Conservation (phyloP, 164 flowering plant genomes). For the Akebia trifoliata region DNA sequence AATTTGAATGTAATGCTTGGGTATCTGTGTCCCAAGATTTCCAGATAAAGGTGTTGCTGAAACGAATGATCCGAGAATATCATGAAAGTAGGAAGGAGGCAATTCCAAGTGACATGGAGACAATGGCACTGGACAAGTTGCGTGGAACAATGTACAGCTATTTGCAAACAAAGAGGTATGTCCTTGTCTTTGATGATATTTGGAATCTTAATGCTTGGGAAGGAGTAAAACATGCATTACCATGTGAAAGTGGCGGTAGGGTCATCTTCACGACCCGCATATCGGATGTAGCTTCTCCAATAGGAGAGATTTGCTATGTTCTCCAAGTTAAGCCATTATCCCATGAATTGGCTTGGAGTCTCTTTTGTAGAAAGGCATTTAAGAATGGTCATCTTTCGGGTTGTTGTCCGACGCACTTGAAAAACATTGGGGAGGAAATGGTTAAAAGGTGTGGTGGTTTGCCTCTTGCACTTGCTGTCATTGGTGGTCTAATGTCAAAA, state of each 20-base stretch:
- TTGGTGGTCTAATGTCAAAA: conserved; percentile 9
- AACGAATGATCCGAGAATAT: conserved; percentile 4
- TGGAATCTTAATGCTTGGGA: conserved; percentile 17
- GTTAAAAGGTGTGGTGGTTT: conserved; percentile 7
- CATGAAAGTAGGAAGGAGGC: conserved; percentile 7
- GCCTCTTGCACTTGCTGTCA: neutral
- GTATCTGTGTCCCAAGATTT: conserved; percentile 13
- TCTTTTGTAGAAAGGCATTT: conserved; percentile 9
- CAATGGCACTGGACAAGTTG: conserved; percentile 5
- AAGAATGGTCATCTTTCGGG: neutral
- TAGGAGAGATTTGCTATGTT: no score
- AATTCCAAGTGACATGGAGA: conserved; percentile 7
- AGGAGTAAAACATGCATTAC: conserved; percentile 14
- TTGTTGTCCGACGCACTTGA: conserved; percentile 7
- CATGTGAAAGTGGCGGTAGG: conserved; percentile 10
- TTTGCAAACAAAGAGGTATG: conserved; percentile 14
- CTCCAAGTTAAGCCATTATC: neutral
- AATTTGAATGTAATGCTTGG: conserved; percentile 19
- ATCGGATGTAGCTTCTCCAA: neutral
- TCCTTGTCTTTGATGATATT: conserved; percentile 21
- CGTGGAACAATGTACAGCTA: conserved; percentile 10
- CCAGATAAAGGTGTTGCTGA: conserved; percentile 1
- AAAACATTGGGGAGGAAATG: neutral
- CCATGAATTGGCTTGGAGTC: neutral
- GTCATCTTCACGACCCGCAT: conserved; percentile 11